Conservation (phyloP, 2,329 filamentous ascomycete genomes). For the Neonectria magnoliae region DNA sequence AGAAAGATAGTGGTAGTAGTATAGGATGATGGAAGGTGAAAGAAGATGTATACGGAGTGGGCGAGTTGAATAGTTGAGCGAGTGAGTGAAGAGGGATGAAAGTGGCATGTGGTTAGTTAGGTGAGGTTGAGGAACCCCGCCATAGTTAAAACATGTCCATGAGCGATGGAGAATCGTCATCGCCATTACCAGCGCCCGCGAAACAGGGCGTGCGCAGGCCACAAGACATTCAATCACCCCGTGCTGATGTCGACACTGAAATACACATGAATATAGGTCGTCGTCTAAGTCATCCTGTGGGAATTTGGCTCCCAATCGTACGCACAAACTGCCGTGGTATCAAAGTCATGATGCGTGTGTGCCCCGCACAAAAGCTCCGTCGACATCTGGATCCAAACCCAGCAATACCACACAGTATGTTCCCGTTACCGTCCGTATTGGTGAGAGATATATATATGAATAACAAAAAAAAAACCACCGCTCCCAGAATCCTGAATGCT, state of each 20-base stretch:
- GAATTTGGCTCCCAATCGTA: slow-evolving; percentile 15
- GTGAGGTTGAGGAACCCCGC: slow-evolving; percentile 35
- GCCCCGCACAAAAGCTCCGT: slow-evolving; percentile 2
- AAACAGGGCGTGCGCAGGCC: background rate
- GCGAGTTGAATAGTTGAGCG: background rate
- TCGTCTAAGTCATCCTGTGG: background rate
- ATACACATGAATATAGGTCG: background rate
- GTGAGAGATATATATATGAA: background rate
- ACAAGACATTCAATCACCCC: background rate
- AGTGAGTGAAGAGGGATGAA: slow-evolving; percentile 16
- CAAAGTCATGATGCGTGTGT: slow-evolving; percentile 16
- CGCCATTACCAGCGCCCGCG: background rate
- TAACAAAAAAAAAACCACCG: background rate
- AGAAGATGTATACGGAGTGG: background rate
- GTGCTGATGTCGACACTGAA: background rate
- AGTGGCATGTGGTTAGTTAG: slow-evolving; percentile 29
- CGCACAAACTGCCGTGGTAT: slow-evolving; percentile 14
- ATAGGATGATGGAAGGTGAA: background rate
- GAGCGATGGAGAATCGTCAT: background rate
- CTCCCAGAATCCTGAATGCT: background rate
- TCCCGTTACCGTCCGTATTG: background rate
- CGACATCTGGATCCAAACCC: slow-evolving; percentile 2
- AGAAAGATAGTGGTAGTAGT: background rate
- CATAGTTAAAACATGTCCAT: slow-evolving; percentile 13
- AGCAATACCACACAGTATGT: background rate